Conservation (phyloP, 805 yeast genomes). For the Cyberlindnera japonica region DNA sequence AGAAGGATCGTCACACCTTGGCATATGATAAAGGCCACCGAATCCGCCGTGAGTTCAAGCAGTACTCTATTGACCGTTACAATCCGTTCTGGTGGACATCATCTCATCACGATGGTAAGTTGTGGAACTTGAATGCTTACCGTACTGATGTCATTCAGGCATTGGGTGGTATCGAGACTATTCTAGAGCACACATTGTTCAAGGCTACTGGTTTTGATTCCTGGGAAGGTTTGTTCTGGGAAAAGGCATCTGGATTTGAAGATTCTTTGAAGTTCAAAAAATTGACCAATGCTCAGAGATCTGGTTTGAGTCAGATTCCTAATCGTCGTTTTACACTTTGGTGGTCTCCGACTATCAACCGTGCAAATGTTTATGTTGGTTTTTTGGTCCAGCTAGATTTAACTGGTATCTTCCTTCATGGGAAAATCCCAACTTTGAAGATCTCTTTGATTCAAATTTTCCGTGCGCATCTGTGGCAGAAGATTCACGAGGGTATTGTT, state of each 20-base stretch:
- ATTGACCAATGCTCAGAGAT: conserved; percentile 94
- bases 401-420: conserved; percentile 95
- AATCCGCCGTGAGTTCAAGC: conserved; percentile 72
- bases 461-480: conserved; percentile 98
- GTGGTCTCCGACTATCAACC: conserved; percentile 99
- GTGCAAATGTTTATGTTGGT: conserved; percentile 98
- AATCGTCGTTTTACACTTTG: conserved; percentile 94
- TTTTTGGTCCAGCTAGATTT: conserved; percentile 92
- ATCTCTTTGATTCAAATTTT: conserved; percentile 94
- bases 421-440: conserved; percentile 95
- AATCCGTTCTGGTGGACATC: conserved; percentile 98
- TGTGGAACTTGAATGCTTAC: conserved; percentile 92
- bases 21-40: conserved; percentile 96
- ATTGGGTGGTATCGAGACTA: conserved; percentile 94
- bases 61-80: conserved; percentile 62
- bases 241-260: conserved; percentile 94
- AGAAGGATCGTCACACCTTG: conserved; percentile 88
- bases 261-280: conserved; percentile 93
- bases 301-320: conserved; percentile 96
- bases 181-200: conserved; percentile 89
- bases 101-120: conserved; percentile 87
- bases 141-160: conserved; percentile 96
- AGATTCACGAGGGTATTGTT: conserved; percentile 93
- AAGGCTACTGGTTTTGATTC: conserved; percentile 96
- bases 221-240: conserved; percentile 99